Conservation (phyloP, 208 protist genomes). For the Trypanosoma conorhini region DNA sequence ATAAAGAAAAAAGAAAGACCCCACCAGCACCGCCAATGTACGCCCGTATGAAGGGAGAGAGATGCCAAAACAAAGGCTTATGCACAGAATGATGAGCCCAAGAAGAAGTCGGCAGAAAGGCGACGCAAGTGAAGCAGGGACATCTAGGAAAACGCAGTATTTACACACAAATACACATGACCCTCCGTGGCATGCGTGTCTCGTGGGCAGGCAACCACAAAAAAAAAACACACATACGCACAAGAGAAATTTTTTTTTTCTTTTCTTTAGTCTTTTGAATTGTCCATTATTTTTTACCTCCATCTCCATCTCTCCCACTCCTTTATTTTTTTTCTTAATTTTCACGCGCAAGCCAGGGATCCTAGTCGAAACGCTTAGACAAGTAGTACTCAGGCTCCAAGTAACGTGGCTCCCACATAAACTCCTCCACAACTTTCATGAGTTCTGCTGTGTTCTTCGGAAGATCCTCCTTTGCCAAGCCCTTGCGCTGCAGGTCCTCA, state of each 20-base stretch:
- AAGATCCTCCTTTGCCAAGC: slow-evolving; percentile 38
- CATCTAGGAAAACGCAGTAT: too few species aligned
- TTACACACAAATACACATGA: too few species aligned
- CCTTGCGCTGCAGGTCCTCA: slow-evolving; percentile 44
- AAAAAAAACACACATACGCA: slow-evolving; percentile 6
- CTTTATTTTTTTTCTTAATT: neutral
- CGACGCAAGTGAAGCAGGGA: too few species aligned
- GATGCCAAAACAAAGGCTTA: too few species aligned
- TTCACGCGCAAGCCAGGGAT: neutral
- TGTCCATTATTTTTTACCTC: slow-evolving; percentile 17
- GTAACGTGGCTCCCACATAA: slow-evolving; percentile 62
- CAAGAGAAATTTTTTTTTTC: slow-evolving; percentile 16
- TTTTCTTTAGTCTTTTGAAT: too few species aligned
- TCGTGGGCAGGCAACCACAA: too few species aligned
- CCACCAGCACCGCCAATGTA: too few species aligned
- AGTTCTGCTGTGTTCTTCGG: slow-evolving; percentile 42
- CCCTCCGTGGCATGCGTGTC: too few species aligned
- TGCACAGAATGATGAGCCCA: too few species aligned
- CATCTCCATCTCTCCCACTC: neutral
- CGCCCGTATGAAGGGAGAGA: too few species aligned
- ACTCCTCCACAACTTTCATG: slow-evolving; percentile 34
- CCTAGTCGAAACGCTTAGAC: slow-evolving; percentile 39
- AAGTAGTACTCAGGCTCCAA: slow-evolving; percentile 60
- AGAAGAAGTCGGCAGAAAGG: too few species aligned
- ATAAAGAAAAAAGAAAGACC: too few species aligned